Conservation (phyloP, 2,329 filamentous ascomycete species). For the Pseudogymnoascus sp. region DNA sequence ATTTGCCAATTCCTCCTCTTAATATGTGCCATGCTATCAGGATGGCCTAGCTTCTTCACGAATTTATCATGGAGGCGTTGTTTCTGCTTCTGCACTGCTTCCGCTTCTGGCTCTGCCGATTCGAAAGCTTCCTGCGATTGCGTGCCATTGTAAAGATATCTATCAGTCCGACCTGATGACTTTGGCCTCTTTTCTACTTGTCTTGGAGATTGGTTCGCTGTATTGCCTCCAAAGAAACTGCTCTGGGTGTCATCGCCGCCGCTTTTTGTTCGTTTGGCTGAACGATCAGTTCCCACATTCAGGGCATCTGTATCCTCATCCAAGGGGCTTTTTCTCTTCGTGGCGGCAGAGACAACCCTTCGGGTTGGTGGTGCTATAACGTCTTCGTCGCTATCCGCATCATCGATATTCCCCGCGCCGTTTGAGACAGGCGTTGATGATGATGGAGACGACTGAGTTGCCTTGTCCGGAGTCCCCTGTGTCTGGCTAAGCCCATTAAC, state of each 20-base stretch:
- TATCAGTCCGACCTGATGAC: conserved; percentile 40
- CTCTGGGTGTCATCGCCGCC: conserved; percentile 35
- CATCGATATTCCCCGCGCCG: conserved; percentile 19
- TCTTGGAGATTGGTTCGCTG: conserved; percentile 27
- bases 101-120: conserved; percentile 40
- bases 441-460: conserved; percentile 28
- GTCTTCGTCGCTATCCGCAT: conserved; percentile 26
- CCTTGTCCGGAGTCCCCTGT: conserved; percentile 23
- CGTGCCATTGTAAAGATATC: conserved; percentile 44
- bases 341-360: conserved; percentile 17
- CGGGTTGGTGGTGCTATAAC: conserved; percentile 15
- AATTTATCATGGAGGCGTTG: conserved; percentile 75
- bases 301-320: conserved; percentile 42
- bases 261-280: conserved; percentile 40
- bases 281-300: conserved; percentile 30
- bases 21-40: conserved; percentile 68
- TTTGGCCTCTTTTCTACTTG: conserved; percentile 18
- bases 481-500: conserved; percentile 35
- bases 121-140: conserved; percentile 19
- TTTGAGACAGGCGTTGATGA: conserved; percentile 16
- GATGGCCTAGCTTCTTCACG: conserved; percentile 80
- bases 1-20: conserved; percentile 51
- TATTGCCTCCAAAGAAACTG: conserved; percentile 35
- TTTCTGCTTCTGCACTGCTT: conserved; percentile 50
- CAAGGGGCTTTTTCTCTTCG: conserved; percentile 44